A percentile compares a stretch with the other conserved stretches of the same genome.
These are phyloP conservation scores for Lichtheimia corymbifera DNA, from an alignment of 371 early-diverging fungal species.

Conservation along the genomic window DNA sequence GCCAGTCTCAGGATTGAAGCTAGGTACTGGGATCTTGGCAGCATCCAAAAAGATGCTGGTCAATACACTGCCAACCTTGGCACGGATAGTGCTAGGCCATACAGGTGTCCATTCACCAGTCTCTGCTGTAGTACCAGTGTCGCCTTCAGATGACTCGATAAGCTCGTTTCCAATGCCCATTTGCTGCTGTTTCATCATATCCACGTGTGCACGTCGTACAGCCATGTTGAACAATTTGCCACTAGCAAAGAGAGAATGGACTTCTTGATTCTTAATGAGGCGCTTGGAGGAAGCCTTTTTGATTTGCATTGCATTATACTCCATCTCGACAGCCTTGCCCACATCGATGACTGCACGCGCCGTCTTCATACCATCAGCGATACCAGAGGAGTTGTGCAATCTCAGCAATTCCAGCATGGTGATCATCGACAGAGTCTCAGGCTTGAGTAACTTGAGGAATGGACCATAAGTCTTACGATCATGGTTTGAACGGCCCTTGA, in stretches of 20 bases:
- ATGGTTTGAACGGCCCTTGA: conserved; percentile 19
- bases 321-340: conserved; percentile 82
- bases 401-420: conserved; percentile 83
- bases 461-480: conserved; percentile 65
- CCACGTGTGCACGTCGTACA: conserved; percentile 68
- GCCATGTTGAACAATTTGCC: conserved; percentile 82
- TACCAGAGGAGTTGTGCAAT: conserved; percentile 58
- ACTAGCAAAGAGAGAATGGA: conserved; percentile 64
- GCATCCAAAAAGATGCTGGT: conserved; percentile 73
- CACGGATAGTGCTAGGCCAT: conserved; percentile 67
- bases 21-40: conserved; percentile 70
- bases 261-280: conserved; percentile 39
- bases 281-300: conserved; percentile 38
- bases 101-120: conserved; percentile 59
- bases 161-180: conserved; percentile 11
- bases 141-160: conserved; percentile 25
- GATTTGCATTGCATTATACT: conserved; percentile 81
- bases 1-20: conserved; percentile 59
- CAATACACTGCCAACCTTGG: conserved; percentile 69
- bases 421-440: conserved; percentile 82
- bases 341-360: conserved; percentile 67
- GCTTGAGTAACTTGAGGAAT: conserved; percentile 70
- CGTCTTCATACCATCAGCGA: conserved; percentile 66
- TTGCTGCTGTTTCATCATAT: conserved; percentile 51
- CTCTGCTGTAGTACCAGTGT: conserved; percentile 28